These are phyloP conservation scores for Sanghuangporus sanghuang DNA, from an alignment of 1,284 basidiomycete species.

Conservation along the genomic window DNA sequence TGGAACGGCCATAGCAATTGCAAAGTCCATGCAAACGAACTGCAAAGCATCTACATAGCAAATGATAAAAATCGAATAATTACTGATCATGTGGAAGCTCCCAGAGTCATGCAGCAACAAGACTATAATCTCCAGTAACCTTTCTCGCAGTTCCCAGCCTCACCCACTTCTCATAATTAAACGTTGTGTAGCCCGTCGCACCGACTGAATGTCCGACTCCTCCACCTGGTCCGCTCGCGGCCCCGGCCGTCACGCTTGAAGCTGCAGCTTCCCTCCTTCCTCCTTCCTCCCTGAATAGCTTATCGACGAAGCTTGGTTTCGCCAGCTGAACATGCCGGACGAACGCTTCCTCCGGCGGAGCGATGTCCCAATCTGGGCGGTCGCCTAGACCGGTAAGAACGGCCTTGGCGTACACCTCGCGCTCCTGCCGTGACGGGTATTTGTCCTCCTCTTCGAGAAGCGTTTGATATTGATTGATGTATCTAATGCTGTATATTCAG, in stretches of 20 bases:
- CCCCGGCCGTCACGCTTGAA: background rate
- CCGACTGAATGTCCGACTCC: background rate
- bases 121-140: constrained; percentile 13
- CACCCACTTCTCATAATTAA: constrained; percentile 35
- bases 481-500: constrained; percentile 34
- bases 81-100: background rate
- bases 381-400: constrained; percentile 44
- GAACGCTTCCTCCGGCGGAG: constrained; percentile 33
- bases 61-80: background rate
- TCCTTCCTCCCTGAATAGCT: background rate
- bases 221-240: background rate
- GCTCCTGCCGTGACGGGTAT: constrained; percentile 46
- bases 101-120: background rate
- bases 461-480: constrained; percentile 68
- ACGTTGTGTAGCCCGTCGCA: constrained; percentile 23
- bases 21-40: background rate
- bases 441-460: constrained; percentile 48
- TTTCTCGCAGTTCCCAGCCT: constrained; percentile 10
- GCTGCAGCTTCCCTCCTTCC: background rate
- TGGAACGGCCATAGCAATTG: too few relatives aligned
- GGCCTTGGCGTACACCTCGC: constrained; percentile 50
- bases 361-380: constrained; percentile 32
- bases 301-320: constrained; percentile 28
- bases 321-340: constrained; percentile 37
- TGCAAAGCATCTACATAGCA: background rate